Evolutionary conservation across 1,284 basidiomycete genomes (phyloP), one percentile per base, ranked within the genome.

Genomic region (Cryptococcus maquisensis): DNA sequence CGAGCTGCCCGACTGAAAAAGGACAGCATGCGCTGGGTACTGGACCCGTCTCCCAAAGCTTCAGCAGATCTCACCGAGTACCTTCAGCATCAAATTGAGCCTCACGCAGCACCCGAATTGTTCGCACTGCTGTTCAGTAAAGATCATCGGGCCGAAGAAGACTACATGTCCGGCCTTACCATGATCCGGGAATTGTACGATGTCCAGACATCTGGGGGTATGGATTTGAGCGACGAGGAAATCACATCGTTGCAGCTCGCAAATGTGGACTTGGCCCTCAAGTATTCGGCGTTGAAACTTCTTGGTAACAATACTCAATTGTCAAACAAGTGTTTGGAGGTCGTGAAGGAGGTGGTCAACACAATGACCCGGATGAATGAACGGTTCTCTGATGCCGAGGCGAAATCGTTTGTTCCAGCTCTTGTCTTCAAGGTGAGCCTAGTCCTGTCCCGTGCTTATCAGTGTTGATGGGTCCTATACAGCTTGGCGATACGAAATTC

Each of bases 301-400:
- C 86, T 95, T 61, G 90, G 96, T 73, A 90, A 94, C 54, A 95
- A 96, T 72, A 92, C 95, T 6, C 96, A 92, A 69, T 79, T 98
- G 23, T 82, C 87, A 10, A 84, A 90, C 47, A 90, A 89, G 72
- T 94, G 91, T 68, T 78, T 99, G 60, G 96, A 98, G 59, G 83
- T 92, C 24, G 81, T 95, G 23, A 88, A 90, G 60, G 81, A 86
- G 24, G 81, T 97, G 16, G 71, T 97, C 20, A 80, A 84, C 36
- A 90, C 86, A 71, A 80, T 87, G 66, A 84, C 84, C 56, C 81
- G 75, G 65, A 80, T 82, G 40, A 84, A 86, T 59, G 88, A 91
- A 71, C 86, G 94, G 65, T 79, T 98, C 53, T 85, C 84, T 4
- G 96, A 99, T 60, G 80, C 84, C 36, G 96, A 99, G 72, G 92